Evolutionary conservation across 371 early-diverging fungal genomes (phyloP).

Genomic region (Basidiobolus meristosporus): DNA sequence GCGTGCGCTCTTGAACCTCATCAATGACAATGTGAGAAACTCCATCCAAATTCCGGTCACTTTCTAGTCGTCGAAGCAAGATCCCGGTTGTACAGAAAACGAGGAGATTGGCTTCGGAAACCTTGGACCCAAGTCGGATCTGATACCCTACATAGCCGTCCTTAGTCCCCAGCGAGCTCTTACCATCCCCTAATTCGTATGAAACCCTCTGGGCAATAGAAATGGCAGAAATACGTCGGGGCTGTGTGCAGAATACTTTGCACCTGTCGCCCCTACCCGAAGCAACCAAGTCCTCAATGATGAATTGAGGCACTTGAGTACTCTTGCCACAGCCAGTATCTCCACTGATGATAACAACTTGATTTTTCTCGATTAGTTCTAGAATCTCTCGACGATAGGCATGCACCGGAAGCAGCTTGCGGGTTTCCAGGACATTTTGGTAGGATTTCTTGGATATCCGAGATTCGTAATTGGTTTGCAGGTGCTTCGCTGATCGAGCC

Average conservation of each 20-base stretch:
- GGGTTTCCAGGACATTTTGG: conserved; percentile 19
- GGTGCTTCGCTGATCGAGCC: neutral
- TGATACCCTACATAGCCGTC: conserved; percentile 64
- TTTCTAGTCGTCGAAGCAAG: conserved; percentile 40
- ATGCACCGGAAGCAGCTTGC: conserved; percentile 36
- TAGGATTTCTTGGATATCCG: neutral
- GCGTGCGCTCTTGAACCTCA: conserved; percentile 70
- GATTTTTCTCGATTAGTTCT: conserved; percentile 21
- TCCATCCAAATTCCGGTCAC: conserved; percentile 29
- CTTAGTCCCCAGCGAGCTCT: conserved; percentile 19
- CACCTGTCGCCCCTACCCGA: conserved; percentile 13
- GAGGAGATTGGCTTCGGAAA: conserved; percentile 29
- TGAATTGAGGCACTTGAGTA: conserved; percentile 77
- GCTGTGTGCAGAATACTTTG: conserved; percentile 81
- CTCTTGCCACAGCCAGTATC: conserved; percentile 94
- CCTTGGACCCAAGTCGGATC: conserved; percentile 48
- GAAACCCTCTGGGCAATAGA: conserved; percentile 83
- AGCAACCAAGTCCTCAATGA: conserved; percentile 39
- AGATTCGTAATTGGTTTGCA: neutral
- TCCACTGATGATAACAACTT: conserved; percentile 64
- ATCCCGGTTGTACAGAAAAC: conserved; percentile 64
- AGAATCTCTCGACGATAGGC: conserved; percentile 31
- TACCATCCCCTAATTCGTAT: conserved; percentile 42
- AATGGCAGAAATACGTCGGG: conserved; percentile 87
- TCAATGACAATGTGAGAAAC: conserved; percentile 62